Conservation (phyloP, 768 basidiomycete species). For the Lanmaoa rubissima region DNA sequence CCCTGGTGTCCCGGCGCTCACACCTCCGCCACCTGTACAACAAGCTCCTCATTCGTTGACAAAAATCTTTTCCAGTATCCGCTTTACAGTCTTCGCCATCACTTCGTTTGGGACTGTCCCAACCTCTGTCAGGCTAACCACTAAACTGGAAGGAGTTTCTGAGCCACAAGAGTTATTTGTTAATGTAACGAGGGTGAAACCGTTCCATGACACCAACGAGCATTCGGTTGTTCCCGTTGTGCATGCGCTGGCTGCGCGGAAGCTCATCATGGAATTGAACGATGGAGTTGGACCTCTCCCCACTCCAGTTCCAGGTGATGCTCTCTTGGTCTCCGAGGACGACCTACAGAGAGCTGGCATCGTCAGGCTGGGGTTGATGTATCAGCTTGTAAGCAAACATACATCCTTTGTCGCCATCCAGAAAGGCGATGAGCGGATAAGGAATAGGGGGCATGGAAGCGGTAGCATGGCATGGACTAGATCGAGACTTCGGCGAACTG, state of each 20-base stretch:
- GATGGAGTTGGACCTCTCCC: constrained; percentile 36
- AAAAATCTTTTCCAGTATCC: constrained; percentile 33
- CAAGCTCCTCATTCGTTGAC: constrained; percentile 34
- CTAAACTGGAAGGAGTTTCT: constrained; percentile 26
- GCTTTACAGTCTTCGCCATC: constrained; percentile 37
- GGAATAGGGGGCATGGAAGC: constrained; percentile 3
- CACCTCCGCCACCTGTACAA: constrained; percentile 33
- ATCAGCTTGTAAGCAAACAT: constrained; percentile 49
- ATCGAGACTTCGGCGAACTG: constrained; percentile 13
- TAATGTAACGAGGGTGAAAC: constrained; percentile 24
- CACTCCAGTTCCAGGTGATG: constrained; percentile 23
- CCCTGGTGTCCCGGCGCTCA: constrained; percentile 23
- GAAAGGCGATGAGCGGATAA: constrained; percentile 23
- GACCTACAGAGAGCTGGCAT: constrained; percentile 45
- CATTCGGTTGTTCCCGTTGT: constrained; percentile 35
- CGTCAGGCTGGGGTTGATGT: constrained; percentile 47
- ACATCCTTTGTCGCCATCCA: constrained; percentile 61
- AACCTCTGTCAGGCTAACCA: constrained; percentile 24
- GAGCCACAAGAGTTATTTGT: constrained; percentile 19
- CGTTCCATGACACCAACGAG: constrained; percentile 18
- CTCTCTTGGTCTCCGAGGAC: constrained; percentile 27
- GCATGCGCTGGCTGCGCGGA: constrained; percentile 54
- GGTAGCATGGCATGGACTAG: constrained; percentile 11
- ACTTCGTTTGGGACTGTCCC: constrained; percentile 25
- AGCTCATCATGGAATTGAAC: constrained; percentile 52